Evolutionary conservation across 2,329 filamentous ascomycete genomes (phyloP), one percentile per base, ranked within the genome.

Genomic region (Aspergillaceae sp.): DNA sequence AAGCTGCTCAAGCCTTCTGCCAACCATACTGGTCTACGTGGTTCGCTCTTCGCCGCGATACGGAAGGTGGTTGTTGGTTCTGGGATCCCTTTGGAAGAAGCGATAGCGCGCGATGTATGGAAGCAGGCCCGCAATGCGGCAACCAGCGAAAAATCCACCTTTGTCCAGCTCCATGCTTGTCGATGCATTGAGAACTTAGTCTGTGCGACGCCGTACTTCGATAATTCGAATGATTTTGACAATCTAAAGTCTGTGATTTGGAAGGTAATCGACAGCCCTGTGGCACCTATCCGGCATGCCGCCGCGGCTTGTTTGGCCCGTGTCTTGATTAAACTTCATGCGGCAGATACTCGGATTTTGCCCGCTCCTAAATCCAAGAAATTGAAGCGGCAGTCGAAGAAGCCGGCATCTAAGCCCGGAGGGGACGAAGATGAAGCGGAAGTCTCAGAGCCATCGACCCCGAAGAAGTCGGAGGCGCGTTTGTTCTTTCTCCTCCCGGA

Each of bases 191-290:
- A 86, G 60, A 75, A 82, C 45, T 71, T 97, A 42, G 71, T 86
- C 26, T 82, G 78, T 47, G 73, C 78, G 50, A 96, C 90, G 0
- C 68, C 78, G 0, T 94, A 87, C 62, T 97, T 97, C 61, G 83
- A 89, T 60, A 94, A 94, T 59, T 81, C 84, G 9, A 83, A 77
- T 62, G 92, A 98, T 62, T 95, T 94, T 60, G 92, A 98, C 55
- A 88, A 86, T 62, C 69, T 97, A 19, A 89, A 91, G 66, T 79
- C 78, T 32, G 80, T 84, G 4, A 72, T 94, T 10, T 92, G 89
- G 77, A 97, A 94, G 66, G 79, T 84, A 0, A 84, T 94, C 49
- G 92, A 98, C 56, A 90, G 84, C 33, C 68, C 81, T 1, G 86
- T 83, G 42, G 70, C 82, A 0, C 77, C 83, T 29, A 87, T 94